phyloP scores from a whole-genome alignment of 2,329 filamentous ascomycete species.

The Amauroascus niger region DNA sequence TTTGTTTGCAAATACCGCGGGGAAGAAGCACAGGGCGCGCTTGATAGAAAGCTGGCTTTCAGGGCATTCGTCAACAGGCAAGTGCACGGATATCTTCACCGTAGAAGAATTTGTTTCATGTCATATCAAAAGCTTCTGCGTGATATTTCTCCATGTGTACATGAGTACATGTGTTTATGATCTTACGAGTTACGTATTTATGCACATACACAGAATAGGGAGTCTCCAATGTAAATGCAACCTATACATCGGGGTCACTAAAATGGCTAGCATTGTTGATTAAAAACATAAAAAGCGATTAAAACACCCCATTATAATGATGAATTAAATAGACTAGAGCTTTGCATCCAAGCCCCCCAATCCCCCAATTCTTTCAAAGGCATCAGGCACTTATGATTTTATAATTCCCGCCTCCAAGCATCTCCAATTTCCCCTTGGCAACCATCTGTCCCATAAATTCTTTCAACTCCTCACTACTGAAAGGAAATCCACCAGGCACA shows the following conservation, averaged over 20 bases:
- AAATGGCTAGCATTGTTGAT: too few species aligned
- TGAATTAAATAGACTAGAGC: neutral
- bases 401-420: conserved; percentile 59
- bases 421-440: conserved; percentile 58
- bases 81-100: neutral
- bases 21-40: neutral
- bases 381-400: conserved; percentile 31
- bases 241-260: too few species aligned
- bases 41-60: neutral
- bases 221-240: too few species aligned
- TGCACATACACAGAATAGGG: neutral
- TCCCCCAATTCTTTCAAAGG: neutral
- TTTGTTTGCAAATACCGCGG: neutral
- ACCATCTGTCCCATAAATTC: conserved; percentile 74
- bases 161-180: neutral
- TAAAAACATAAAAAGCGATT: too few species aligned
- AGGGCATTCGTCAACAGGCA: neutral
- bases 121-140: too few species aligned
- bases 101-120: too few species aligned
- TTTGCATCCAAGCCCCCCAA: neutral
- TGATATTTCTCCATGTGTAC: too few species aligned
- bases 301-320: neutral
- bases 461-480: conserved; percentile 77
- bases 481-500: conserved; percentile 77
- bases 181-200: neutral